Base-by-base conservation (phyloP, 2,329 filamentous ascomycete species). In the Pseudocercospora pini-densiflorae region DNA sequence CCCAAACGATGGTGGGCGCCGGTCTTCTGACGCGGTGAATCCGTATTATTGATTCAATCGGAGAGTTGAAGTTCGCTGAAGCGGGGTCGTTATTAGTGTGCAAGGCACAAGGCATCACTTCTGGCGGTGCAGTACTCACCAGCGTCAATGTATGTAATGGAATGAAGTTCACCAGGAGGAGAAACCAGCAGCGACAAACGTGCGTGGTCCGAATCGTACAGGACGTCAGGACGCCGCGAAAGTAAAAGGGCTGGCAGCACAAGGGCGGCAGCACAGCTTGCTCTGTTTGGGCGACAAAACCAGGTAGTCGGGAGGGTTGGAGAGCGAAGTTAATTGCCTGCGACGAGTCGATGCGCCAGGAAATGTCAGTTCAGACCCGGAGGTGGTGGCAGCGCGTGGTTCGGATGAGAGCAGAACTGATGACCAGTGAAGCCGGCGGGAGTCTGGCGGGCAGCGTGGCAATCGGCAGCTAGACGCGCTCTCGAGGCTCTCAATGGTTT, bases 231-330 rank as follows among this genome's bases (percentile, higher is more conserved):
- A 43, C 65, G 62, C 68, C 65, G 65, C 65, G 58, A 64, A 61
- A 62, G 67, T 58, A 60, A 62, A 58, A 54, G 67, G 62, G 61
- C 29, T 49, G 55, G 70, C 64, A 65, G 67, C 66, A 70, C 60
- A 45, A 59, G 60, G 33, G 16, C 40, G 55, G 70, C 64, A 64
- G 67, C 66, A 70, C 60, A 45, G 55, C 60, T 63, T 55, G 51
- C 51, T 55, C 57, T 57, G n/a, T 54, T 67, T 23, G 62, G 40
- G 47, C 65, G 49, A 67, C 64, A 62, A 62, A 54, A 66, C 67
- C 69, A 68, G 70, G 60, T 65, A 31, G 61, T 51, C 69, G 69
- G 69, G 59, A 67, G 43, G 21, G 61, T 33, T 49, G 65, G 33
- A 60, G 31, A 49, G 21, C 49, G 58, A 43, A 40, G 57, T 51